Evolutionary conservation across 257 asterid species (phyloP), one percentile per base, ranked within the genome.

Genomic region (Anisodus acutangulus): DNA sequence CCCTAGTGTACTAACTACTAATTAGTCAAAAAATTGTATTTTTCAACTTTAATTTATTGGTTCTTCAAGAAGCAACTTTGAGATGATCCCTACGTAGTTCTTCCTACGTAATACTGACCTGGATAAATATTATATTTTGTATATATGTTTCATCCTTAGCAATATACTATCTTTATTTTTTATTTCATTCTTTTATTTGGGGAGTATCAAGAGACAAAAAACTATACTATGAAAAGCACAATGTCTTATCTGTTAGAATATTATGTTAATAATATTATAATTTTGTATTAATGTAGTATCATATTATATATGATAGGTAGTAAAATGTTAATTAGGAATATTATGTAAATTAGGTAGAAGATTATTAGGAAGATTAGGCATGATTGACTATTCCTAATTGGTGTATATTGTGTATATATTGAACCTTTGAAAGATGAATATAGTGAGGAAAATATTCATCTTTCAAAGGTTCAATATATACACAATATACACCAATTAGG

Each of bases 11-110:
- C 55, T 43, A 63, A 22, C 26, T 22, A 22, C 26, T 66, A 59
- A 19, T 69, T 70, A 70, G 79, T 70, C 57, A 70, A 70, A 8
- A 22, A 39, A 41, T 16, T 70, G 58, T 45, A 70, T 41, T 70
- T 41, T 70, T 41, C 78, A 71, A 71, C 55, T 71, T 71, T 45
- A 41, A 41, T 43, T 9, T 17, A 19, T 35, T 67, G 17, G 55
- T 43, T n/a, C 1, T 71, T 71, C 13, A 9, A 43, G 58, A 71
- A 71, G 58, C 58, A 43, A 71, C 79, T 71, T 71, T 49, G 22
- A 10, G 8, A 71, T 71, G 79, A 71, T 71, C 58, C 6, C 7
- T 71, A 45, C 53, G 45, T 71, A 45, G n/a, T 17, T 71, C 54
- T n/a, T 71, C 80, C 39, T 9, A 45, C 59, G 80, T 72, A 45